A percentile compares a stretch with the other conserved stretches of the same genome.
Conservation (phyloP, 257 asterid genomes). For the Solanum sejunctum region DNA sequence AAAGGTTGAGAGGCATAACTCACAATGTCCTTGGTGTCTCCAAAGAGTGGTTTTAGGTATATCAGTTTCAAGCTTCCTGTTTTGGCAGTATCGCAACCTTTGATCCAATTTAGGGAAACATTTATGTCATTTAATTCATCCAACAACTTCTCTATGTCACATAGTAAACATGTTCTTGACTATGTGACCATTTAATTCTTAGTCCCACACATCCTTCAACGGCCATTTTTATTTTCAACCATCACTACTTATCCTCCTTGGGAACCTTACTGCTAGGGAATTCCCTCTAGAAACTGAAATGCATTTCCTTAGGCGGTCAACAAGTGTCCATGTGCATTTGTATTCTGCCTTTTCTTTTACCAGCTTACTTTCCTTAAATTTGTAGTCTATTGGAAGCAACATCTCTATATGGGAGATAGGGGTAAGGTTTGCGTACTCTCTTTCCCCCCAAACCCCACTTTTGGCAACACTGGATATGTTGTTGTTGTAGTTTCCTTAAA, state of each 20-base stretch:
- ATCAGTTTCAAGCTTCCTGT: background rate
- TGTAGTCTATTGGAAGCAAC: background rate
- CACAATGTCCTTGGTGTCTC: background rate
- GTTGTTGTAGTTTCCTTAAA: background rate
- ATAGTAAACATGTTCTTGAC: background rate
- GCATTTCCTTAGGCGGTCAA: background rate
- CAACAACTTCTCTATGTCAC: background rate
- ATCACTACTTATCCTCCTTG: background rate
- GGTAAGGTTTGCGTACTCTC: no score
- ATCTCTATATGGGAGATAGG: no score
- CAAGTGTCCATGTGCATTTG: background rate
- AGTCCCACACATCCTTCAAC: background rate
- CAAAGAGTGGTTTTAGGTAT: background rate
- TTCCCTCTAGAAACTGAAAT: background rate
- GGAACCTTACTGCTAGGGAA: background rate
- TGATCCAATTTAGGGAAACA: background rate
- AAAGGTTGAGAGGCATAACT: background rate
- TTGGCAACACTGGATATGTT: no score
- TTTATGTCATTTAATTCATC: background rate
- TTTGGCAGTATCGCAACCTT: background rate
- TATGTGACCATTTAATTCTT: background rate
- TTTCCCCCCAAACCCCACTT: no score
- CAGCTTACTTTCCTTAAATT: background rate
- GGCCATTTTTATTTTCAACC: background rate
- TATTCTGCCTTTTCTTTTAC: background rate